Base-by-base conservation (phyloP, 2,329 filamentous ascomycete genomes). In the Monosporascus sp. region DNA sequence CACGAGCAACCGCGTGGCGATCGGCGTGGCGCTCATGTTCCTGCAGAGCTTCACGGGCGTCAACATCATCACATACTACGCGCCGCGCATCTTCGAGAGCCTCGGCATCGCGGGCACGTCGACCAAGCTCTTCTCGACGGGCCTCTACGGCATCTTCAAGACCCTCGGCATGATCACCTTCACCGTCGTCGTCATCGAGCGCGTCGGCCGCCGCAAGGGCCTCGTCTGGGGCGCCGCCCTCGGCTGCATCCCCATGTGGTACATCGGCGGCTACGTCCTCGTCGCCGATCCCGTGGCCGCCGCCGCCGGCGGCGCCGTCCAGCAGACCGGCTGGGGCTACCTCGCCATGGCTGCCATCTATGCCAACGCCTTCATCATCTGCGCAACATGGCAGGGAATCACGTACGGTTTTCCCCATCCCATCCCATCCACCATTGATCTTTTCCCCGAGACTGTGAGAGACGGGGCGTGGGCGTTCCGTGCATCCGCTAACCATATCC, bases 41-140 rank as follows among this genome's bases (percentile, higher is more conserved):
- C 71, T 81, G 54, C 53, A 60, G 50, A 58, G 60, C 44, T 59
- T 84, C 62, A 79, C 75, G 34, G 78, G 81, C 46, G 77, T 79
- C 57, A 80, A 84, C 62, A 80, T 84, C 34, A 83, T 85, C 49
- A 80, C 79, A 3, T 85, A 84, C 66, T 85, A 84, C 59, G 60
- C 65, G 2, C 63, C 64, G 3, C 63, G 65, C 18, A 67, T 74
- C 31, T 68, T 75, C 48, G 65, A 68, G 57, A 71, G 63, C 14
- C 66, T 72, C 5, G 73, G 70, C 1, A 65, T 71, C 18, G 46
- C 61, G 0, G 68, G 69, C 1, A 71, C 67, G 9, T 62, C 63
- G 0, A 55, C 62, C 6, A 66, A 64, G 52, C 65, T 72, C 20
- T 70, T 72, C 56, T 68, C 66, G 1, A 74, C 72, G 1, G 72